phyloP scores from a whole-genome alignment of 257 asterid species.

The Haberlea rhodopensis region DNA sequence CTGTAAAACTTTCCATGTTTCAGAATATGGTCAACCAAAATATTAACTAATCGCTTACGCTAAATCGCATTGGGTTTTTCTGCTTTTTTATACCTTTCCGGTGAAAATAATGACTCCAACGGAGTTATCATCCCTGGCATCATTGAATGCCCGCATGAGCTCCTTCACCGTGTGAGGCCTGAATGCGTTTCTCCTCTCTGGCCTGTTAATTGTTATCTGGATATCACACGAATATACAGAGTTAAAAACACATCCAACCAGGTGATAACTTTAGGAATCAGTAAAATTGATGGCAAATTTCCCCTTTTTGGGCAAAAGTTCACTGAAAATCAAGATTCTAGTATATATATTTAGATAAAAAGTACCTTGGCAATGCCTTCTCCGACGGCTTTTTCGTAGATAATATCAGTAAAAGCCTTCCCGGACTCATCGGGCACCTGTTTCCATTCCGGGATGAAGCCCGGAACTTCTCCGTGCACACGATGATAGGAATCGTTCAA shows the following conservation, averaged over 20 bases:
- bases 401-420: conserved; percentile 67
- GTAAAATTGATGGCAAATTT: too few species aligned
- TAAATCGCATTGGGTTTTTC: background rate
- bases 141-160: conserved; percentile 82
- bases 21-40: background rate
- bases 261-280: background rate
- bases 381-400: conserved; percentile 80
- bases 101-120: conserved; percentile 87
- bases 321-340: too few species aligned
- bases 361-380: conserved; percentile 90
- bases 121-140: conserved; percentile 81
- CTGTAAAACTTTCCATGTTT: background rate
- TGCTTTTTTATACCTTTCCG: conserved; percentile 56
- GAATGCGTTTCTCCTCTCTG: conserved; percentile 88
- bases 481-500: conserved; percentile 67
- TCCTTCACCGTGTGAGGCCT: conserved; percentile 92
- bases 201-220: conserved; percentile 87
- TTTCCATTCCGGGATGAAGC: conserved; percentile 63
- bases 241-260: background rate
- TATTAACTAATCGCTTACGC: background rate
- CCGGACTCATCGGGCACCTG: conserved; percentile 60
- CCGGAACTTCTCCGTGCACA: conserved; percentile 74
- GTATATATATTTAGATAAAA: background rate
- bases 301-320: too few species aligned
- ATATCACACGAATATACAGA: background rate